Base-by-base conservation (phyloP, 257 asterid genomes). In the Solanum sparsipilum region DNA sequence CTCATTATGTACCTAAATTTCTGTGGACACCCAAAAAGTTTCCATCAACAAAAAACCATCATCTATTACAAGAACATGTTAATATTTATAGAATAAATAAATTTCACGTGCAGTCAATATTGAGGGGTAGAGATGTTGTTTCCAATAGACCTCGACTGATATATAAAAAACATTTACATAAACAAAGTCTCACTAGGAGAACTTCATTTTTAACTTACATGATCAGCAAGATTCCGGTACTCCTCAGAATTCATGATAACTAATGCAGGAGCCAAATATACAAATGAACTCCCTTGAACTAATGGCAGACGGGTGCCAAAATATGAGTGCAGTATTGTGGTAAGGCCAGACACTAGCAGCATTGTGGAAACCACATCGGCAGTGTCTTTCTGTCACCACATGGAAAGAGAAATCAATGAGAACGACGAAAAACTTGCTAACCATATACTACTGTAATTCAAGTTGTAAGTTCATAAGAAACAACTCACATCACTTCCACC, bases 211-310 rank as follows among this genome's bases (percentile, higher is more conserved):
- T 85, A 73, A 74, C 98, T 92, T 94, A 97, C 99, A 91, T 97
- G 94, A 87, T 94, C 98, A 70, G 96, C 90, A 89, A 96, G 98
- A 91, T 97, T 94, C 38, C 99, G 94, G 90, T 92, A 93, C 87
- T 97, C 99, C 78, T 95, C 93, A 58, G 99, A 96, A 89, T 97
- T 96, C 93, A 93, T 93, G 90, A 97, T 94, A 89, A 90, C 98
- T 86, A 97, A 91, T 79, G 98, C 99, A 86, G 99, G 98, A 84
- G 99, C 99, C 94, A 96, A 92, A 92, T 93, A 96, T 87, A 95
- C 98, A 91, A 97, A 96, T 8, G 99, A 97, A 90, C 99, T 96
- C 91, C 99, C 99, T 91, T 97, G 99, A 90, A 97, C 98, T 90
- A 97, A 88, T 5, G 99, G 99, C 48, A 97, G 98, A 23, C 99